Evolutionary conservation across 352 stramenopile species (phyloP).

Genomic region (Plasmopara halstedii): DNA sequence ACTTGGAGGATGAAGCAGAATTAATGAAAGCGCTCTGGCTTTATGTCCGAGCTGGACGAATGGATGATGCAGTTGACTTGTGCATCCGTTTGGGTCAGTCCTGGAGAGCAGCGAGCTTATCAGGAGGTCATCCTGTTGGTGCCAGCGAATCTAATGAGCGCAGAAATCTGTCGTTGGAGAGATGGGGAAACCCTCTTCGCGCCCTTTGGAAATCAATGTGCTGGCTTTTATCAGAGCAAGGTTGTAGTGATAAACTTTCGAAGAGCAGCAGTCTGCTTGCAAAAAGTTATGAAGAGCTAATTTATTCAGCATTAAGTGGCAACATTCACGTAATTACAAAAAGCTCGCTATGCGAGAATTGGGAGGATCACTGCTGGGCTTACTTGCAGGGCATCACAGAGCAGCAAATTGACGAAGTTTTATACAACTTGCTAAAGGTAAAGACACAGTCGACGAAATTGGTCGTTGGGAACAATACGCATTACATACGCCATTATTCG

Average conservation of each 20-base stretch:
- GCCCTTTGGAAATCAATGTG: conserved; percentile 82
- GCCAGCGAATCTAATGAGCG: conserved; percentile 47
- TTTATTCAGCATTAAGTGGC: conserved; percentile 74
- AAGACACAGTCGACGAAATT: conserved; percentile 51
- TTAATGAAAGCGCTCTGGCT: conserved; percentile 71
- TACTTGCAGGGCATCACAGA: conserved; percentile 64
- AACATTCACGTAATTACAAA: conserved; percentile 58
- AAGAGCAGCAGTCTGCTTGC: conserved; percentile 58
- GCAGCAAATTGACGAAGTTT: conserved; percentile 58
- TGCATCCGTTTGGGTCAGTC: conserved; percentile 67
- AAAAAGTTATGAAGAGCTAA: conserved; percentile 67
- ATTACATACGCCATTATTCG: neutral
- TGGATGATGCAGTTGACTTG: conserved; percentile 59
- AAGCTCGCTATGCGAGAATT: conserved; percentile 65
- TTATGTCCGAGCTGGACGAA: conserved; percentile 56
- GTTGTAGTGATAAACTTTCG: conserved; percentile 30
- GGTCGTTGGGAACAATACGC: conserved; percentile 25
- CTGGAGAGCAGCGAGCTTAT: conserved; percentile 74
- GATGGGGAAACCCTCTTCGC: conserved; percentile 78
- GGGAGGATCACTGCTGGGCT: conserved; percentile 84
- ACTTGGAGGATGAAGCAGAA: conserved; percentile 74
- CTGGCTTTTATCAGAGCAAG: conserved; percentile 68
- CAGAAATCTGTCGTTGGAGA: conserved; percentile 37
- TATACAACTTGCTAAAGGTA: conserved; percentile 62
- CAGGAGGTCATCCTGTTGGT: conserved; percentile 49